These are phyloP conservation scores for Neoarthrinium moseri DNA, from an alignment of 2,329 filamentous ascomycete species.

Conservation along the genomic window DNA sequence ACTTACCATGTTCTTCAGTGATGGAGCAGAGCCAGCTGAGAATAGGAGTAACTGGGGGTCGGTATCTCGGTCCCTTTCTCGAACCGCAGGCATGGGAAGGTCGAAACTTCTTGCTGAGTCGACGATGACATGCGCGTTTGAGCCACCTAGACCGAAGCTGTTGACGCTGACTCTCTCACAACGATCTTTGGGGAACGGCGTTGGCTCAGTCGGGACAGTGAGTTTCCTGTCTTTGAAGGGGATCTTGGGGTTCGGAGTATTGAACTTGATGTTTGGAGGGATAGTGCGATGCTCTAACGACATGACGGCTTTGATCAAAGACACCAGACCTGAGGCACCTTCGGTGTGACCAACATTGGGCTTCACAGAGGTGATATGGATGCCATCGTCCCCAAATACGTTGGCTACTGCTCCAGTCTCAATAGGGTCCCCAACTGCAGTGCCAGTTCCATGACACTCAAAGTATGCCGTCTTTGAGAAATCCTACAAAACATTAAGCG, in stretches of 20 bases:
- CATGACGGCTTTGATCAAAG: slow-evolving; percentile 20
- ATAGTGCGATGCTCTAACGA: slow-evolving; percentile 18
- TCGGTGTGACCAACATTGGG: slow-evolving; percentile 27
- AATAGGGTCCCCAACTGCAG: slow-evolving; percentile 6
- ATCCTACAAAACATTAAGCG: too few species aligned
- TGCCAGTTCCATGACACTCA: slow-evolving; percentile 9
- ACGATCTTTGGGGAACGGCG: slow-evolving; percentile 15
- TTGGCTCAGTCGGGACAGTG: background rate
- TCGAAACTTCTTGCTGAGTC: slow-evolving; percentile 11
- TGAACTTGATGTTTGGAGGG: slow-evolving; percentile 30
- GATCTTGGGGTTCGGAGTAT: slow-evolving; percentile 24
- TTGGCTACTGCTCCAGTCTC: slow-evolving; percentile 15
- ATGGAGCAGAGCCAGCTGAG: too few species aligned
- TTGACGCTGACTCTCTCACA: slow-evolving; percentile 23
- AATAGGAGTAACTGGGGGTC: too few species aligned
- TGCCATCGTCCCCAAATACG: slow-evolving; percentile 11
- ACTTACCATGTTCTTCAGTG: too few species aligned
- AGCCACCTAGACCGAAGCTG: slow-evolving; percentile 26
- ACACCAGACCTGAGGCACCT: slow-evolving; percentile 22
- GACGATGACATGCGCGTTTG: slow-evolving; percentile 22
- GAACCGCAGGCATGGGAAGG: too few species aligned
- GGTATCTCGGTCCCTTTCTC: too few species aligned
- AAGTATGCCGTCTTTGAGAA: background rate
- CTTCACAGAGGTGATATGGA: slow-evolving; percentile 22
- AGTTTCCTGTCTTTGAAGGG: slow-evolving; percentile 15